Evolutionary conservation across 2,329 filamentous ascomycete genomes (phyloP).

Genomic region (Alternaria postmessia): DNA sequence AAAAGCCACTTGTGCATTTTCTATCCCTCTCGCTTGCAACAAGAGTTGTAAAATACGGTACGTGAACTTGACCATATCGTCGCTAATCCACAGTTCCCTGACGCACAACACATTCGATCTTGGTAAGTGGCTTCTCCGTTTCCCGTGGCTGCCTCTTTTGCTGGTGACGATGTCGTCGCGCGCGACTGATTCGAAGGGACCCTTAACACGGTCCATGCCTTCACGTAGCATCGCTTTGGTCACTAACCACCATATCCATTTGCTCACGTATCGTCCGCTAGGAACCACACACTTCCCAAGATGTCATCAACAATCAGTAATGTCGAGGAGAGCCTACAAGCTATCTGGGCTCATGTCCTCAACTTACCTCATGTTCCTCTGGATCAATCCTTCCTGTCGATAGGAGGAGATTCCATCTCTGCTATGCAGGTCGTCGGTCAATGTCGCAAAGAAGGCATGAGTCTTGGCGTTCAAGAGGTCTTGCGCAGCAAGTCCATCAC

Average conservation of each 20-base stretch:
- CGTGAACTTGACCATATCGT: conserved; percentile 5
- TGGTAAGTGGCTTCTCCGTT: conserved; percentile 18
- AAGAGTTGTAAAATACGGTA: conserved; percentile 5
- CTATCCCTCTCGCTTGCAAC: neutral
- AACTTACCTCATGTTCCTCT: conserved; percentile 40
- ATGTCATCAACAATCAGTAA: conserved; percentile 17
- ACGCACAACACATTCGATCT: conserved; percentile 19
- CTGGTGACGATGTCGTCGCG: neutral
- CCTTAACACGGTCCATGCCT: neutral
- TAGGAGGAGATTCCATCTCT: conserved; percentile 61
- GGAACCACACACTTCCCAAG: conserved; percentile 8
- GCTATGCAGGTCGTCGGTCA: conserved; percentile 60
- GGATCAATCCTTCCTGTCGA: conserved; percentile 51
- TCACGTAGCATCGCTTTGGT: neutral
- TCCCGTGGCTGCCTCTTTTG: neutral
- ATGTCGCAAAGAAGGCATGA: conserved; percentile 57
- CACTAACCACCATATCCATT: neutral
- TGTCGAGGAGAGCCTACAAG: conserved; percentile 33
- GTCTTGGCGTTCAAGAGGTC: conserved; percentile 59
- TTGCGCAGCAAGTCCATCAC: conserved; percentile 58
- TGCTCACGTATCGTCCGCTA: neutral
- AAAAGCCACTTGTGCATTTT: neutral
- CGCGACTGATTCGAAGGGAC: neutral
- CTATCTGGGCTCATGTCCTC: conserved; percentile 43
- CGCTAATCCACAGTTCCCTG: conserved; percentile 13